Evolutionary conservation across 805 yeast genomes (phyloP).

Genomic region (Ascoidea asiatica): DNA sequence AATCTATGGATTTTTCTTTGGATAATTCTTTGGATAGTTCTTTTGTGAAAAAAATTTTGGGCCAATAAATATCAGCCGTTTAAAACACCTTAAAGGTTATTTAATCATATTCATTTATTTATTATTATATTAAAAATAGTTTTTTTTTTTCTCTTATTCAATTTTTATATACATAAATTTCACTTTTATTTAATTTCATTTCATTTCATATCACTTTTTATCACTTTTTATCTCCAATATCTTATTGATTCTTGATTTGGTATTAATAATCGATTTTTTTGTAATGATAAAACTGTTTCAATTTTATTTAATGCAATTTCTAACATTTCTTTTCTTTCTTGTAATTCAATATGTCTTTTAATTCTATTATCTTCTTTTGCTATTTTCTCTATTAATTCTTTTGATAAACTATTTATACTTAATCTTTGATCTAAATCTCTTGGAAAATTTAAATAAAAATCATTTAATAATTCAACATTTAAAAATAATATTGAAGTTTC

Average conservation of each 20-base stretch:
- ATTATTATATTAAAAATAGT: no score
- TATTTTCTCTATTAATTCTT: conserved; percentile 72
- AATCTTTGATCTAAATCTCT: conserved; percentile 76
- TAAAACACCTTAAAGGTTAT: no score
- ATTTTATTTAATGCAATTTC: conserved; percentile 77
- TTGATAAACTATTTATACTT: conserved; percentile 38
- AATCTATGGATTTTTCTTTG: no score
- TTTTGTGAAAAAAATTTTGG: no score
- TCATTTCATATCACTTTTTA: background rate
- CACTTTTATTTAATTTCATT: background rate
- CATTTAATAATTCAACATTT: conserved; percentile 87
- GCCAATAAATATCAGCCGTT: no score
- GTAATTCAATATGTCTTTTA: conserved; percentile 82
- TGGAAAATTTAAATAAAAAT: conserved; percentile 93
- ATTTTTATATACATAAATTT: no score
- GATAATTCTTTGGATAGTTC: no score
- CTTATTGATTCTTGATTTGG: background rate
- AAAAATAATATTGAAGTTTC: conserved; percentile 86
- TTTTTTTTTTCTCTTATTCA: no score
- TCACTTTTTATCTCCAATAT: background rate
- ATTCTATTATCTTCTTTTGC: conserved; percentile 93
- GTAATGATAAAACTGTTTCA: conserved; percentile 35
- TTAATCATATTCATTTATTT: no score
- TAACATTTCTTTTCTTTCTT: conserved; percentile 79
- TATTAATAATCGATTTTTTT: background rate